Evolutionary conservation across 148 eudicot genomes (phyloP), one percentile per base, ranked within the genome.

Genomic region (Cornus kousa): DNA sequence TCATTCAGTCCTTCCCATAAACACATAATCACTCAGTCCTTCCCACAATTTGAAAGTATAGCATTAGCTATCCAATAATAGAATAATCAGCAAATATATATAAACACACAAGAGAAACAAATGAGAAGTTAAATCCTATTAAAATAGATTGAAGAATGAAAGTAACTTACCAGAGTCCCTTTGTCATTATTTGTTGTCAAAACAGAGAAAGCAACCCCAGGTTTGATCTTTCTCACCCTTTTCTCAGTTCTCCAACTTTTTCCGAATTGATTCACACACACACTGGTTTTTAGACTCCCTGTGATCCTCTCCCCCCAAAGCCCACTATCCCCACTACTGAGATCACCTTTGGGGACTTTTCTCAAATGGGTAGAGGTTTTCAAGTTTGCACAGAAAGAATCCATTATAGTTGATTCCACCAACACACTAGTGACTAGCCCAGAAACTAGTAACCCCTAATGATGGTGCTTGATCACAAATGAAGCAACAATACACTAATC

Each of bases 161-260:
- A 35, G 22, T 39, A 43, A 75, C 85, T 86, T 82, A 93, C 94
- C 88, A 87, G 3, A 32, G 90, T 90, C 64, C 91, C 90, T 71
- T 80, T 86, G 77, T 70, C 88, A 85, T 81, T 85, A 43, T 84
- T 81, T 55, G 95, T 83, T 62, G 94, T 94, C 72, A 90, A 74
- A 59, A 94, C 88, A 83, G 91, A 86, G 74, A 81, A 80, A 80
- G 88, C 87, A 87, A 85, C 83, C 28, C 90, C 90, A 85, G 87
- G 81, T 71, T 83, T 89, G 73, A 82, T 77, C 74, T 87, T 93
- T 66, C 70, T 77, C 23, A 23, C 70, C 78, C 50, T 85, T 74
- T 86, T 85, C 78, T 78, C 85, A 83, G 24, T 73, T 50, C 73
- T 89, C 68, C 84, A 79, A 33, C 74, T 77, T 78, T 78, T 79